Percentiles rank a stretch among this genome's conserved stretches.
These are phyloP conservation scores for Heterobasidion parviporum DNA, from an alignment of 1,284 basidiomycete species.

Conservation along the genomic window DNA sequence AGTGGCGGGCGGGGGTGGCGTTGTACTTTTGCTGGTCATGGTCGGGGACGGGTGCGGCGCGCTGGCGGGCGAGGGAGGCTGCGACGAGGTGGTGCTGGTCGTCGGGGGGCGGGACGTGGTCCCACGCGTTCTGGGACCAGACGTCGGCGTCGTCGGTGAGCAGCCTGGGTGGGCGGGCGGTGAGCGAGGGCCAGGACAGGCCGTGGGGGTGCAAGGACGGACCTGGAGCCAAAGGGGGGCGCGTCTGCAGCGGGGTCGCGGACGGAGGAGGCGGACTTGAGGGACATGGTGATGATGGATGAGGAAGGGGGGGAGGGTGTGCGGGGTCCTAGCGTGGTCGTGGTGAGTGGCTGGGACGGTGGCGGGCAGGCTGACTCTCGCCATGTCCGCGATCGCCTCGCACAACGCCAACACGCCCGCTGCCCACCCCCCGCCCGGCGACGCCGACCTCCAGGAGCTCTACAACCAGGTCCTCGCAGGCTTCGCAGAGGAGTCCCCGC, in stretches of 20 bases:
- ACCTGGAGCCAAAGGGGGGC: slow-evolving; percentile 12
- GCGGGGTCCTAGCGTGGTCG: background rate
- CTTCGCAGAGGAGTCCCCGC: slow-evolving; percentile 13
- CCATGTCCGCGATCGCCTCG: background rate
- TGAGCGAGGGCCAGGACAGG: background rate
- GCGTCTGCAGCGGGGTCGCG: background rate
- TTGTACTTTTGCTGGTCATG: slow-evolving; percentile 65
- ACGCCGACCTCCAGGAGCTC: slow-evolving; percentile 12
- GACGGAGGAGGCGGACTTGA: slow-evolving; percentile 7
- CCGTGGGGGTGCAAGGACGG: background rate
- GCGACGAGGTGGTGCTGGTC: slow-evolving; percentile 68
- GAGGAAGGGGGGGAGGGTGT: background rate
- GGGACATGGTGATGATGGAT: background rate
- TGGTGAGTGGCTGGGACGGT: too few species aligned
- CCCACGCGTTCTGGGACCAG: slow-evolving; percentile 80
- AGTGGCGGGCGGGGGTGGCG: slow-evolving; percentile 64
- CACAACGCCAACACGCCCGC: slow-evolving; percentile 1
- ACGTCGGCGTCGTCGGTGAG: slow-evolving; percentile 55
- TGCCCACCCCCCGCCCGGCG: slow-evolving; percentile 7
- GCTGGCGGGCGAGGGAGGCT: slow-evolving; percentile 62
- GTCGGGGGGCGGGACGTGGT: slow-evolving; percentile 79
- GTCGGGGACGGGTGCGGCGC: slow-evolving; percentile 57
- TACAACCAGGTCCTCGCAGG: slow-evolving; percentile 13
- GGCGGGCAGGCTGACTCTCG: too few species aligned
- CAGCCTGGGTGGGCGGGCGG: slow-evolving; percentile 36